These are phyloP conservation scores for Annona cherimola DNA, from an alignment of 164 flowering plant genomes.

Conservation along the genomic window DNA sequence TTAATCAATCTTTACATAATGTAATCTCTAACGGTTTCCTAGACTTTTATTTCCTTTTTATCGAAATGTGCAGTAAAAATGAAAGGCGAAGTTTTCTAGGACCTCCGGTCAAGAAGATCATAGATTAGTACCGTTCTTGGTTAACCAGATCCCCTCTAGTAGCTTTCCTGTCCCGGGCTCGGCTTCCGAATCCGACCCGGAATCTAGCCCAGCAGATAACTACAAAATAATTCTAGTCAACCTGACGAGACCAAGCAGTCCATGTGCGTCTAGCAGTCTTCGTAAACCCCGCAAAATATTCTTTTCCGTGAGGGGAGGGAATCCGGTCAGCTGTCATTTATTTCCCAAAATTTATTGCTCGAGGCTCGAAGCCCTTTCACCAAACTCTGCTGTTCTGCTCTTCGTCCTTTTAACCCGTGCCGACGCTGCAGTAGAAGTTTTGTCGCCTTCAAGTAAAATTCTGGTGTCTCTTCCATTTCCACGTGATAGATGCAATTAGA, in stretches of 20 bases:
- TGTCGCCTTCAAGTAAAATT: background rate
- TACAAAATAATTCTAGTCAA: background rate
- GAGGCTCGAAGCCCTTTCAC: background rate
- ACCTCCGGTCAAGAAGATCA: too few relatives aligned
- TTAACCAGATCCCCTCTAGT: too few relatives aligned
- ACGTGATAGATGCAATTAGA: background rate
- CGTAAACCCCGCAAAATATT: background rate
- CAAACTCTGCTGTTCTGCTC: background rate
- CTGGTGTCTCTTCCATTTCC: background rate
- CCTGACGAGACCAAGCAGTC: background rate
- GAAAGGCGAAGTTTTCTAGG: too few relatives aligned
- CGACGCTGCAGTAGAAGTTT: background rate
- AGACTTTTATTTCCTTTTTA: too few relatives aligned
- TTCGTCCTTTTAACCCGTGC: background rate
- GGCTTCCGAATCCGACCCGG: background rate
- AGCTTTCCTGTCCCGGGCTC: too few relatives aligned
- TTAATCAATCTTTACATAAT: too few relatives aligned
- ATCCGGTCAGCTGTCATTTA: background rate
- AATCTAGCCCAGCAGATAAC: background rate
- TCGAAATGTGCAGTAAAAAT: too few relatives aligned
- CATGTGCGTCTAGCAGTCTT: slow-evolving; percentile 2
- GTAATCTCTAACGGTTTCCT: too few relatives aligned
- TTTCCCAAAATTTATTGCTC: background rate
- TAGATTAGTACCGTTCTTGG: too few relatives aligned
- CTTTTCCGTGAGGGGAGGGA: background rate